Base-by-base conservation (phyloP, 148 eudicot species). In the Linanthus parryae region DNA sequence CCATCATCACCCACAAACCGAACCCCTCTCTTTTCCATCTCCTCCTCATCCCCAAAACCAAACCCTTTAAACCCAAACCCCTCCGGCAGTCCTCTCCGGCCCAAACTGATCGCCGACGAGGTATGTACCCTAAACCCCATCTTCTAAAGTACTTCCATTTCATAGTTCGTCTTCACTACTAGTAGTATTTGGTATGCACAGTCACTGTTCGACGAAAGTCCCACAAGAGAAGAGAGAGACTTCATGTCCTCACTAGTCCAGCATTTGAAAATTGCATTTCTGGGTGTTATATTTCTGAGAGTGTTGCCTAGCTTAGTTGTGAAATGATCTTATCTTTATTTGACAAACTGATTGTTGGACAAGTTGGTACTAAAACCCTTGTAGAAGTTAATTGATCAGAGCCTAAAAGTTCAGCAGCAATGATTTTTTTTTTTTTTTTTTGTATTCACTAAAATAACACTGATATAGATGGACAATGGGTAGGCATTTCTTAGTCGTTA, bases 121-220 rank as follows among this genome's bases (percentile, higher is more conserved):
- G 77, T 72, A 52, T 3, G 16, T 12, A 34, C 13, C 38, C 54
- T n/a, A 42, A 38, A 42, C 7, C 36, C 41, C 27, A 5, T 16
- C 10, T 35, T 54, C 23, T 24, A 23, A 15, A 15, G 15, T 26
- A 35, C 8, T 19, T 7, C 14, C 12, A 8, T 39, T 39, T 19
- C 16, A 8, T 57, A 14, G 49, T 21, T 40, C 11, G 25, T 30
- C 40, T 15, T 9, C 23, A 27, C n/a, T 11, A 44, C 11, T 28
- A 3, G 16, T 48, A 28, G 16, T 9, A 1, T 4, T 8, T 10
- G 3, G 12, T n/a, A 18, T n/a, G 72, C 56, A 12, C 46, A 17
- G 22, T 14, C 48, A 31, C 18, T 69, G 78, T 63, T 77, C 52
- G 82, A 45, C 66, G 33, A 13, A 70, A 62, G 56, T 63, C 65